Conservation (phyloP, 352 stramenopile species). For the Globisporangium recalcitrans region DNA sequence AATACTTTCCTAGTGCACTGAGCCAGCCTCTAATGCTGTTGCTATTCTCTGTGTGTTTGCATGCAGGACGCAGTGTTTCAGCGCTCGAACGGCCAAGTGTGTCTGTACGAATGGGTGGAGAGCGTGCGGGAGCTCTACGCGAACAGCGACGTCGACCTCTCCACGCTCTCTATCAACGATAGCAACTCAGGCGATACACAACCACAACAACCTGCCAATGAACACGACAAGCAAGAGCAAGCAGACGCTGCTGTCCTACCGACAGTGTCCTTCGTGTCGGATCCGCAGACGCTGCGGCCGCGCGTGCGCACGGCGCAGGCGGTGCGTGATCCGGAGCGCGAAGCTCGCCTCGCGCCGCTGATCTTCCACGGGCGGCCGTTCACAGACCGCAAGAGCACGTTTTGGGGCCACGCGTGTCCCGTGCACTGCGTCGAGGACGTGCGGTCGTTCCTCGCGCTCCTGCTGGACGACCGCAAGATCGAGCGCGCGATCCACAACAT, state of each 20-base stretch:
- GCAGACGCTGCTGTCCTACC: constrained; percentile 12
- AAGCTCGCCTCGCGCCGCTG: constrained; percentile 40
- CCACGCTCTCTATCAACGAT: constrained; percentile 5
- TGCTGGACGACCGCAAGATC: constrained; percentile 82
- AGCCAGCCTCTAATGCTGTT: neutral
- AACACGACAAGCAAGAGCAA: constrained; percentile 6
- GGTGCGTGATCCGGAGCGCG: constrained; percentile 50
- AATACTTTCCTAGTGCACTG: neutral
- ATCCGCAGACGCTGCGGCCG: constrained; percentile 56
- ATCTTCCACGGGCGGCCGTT: constrained; percentile 68
- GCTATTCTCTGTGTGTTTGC: neutral
- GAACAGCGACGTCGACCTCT: constrained; percentile 32
- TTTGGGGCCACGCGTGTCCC: constrained; percentile 61
- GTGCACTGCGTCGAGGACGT: constrained; percentile 70
- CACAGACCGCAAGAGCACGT: constrained; percentile 84
- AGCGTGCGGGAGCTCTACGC: constrained; percentile 69
- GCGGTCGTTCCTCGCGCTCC: constrained; percentile 64
- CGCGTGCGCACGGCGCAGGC: constrained; percentile 56
- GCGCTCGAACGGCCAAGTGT: constrained; percentile 70
- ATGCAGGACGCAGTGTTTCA: constrained; percentile 53
- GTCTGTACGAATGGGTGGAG: constrained; percentile 86
- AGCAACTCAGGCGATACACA: neutral
- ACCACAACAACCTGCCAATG: neutral
- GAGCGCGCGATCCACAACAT: constrained; percentile 86
- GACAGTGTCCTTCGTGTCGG: constrained; percentile 36